Conservation (phyloP, 495 filamentous ascomycete genomes). For the Rhizodiscina lignyota region DNA sequence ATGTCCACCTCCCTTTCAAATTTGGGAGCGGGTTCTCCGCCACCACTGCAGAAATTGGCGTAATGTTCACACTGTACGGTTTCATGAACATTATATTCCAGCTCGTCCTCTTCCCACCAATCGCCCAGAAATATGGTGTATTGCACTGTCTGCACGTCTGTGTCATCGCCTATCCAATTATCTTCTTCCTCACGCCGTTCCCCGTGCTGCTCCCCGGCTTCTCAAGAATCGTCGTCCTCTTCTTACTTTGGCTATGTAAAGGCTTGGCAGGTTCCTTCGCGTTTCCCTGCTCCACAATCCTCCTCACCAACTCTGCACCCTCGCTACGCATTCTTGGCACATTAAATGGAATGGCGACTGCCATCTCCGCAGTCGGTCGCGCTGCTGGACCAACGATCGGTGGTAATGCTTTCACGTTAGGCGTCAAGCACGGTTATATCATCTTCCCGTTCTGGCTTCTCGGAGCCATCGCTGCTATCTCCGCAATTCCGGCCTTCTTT, state of each 20-base stretch:
- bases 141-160: slow-evolving; percentile 47
- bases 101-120: slow-evolving; percentile 58
- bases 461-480: slow-evolving; percentile 36
- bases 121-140: slow-evolving; percentile 53
- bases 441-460: slow-evolving; percentile 70
- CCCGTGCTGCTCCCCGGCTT: slow-evolving; percentile 38
- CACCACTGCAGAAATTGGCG: slow-evolving; percentile 46
- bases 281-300: slow-evolving; percentile 76
- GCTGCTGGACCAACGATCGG: slow-evolving; percentile 53
- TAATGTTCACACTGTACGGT: slow-evolving; percentile 61
- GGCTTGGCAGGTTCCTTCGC: slow-evolving; percentile 56
- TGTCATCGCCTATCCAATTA: slow-evolving; percentile 44
- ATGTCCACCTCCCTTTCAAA: slow-evolving; percentile 50
- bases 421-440: slow-evolving; percentile 52
- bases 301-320: slow-evolving; percentile 72
- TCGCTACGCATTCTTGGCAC: slow-evolving; percentile 66
- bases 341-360: slow-evolving; percentile 75
- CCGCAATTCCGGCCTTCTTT: slow-evolving; percentile 49
- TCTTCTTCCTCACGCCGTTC: slow-evolving; percentile 61
- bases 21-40: slow-evolving; percentile 67
- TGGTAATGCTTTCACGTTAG: slow-evolving; percentile 32
- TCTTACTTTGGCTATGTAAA: slow-evolving; percentile 48
- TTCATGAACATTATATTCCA: slow-evolving; percentile 56
- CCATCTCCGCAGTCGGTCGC: slow-evolving; percentile 59
- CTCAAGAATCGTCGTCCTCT: slow-evolving; percentile 21